Evolutionary conservation across 192 early-diverging fungal genomes (phyloP).

Genomic region (Chytriomyces sp.): DNA sequence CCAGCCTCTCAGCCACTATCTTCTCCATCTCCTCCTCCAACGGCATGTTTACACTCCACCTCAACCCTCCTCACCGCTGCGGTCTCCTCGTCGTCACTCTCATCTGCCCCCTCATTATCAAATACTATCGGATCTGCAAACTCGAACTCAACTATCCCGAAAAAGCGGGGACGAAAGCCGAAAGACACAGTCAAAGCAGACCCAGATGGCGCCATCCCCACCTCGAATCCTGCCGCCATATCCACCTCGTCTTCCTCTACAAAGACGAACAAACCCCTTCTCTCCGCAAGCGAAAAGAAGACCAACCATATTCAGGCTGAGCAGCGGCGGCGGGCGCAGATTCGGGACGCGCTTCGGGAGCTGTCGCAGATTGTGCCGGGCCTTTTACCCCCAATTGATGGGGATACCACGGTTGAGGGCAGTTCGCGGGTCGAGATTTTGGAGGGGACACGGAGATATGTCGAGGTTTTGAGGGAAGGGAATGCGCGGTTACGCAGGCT

Average conservation of each 20-base stretch:
- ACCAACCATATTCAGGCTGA: slow-evolving; percentile 20
- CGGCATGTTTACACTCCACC: neutral
- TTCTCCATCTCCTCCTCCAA: neutral
- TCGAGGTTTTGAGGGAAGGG: neutral
- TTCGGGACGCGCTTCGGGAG: slow-evolving; percentile 16
- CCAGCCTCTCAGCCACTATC: no score
- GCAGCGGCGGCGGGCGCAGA: slow-evolving; percentile 6
- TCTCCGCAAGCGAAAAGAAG: slow-evolving; percentile 10
- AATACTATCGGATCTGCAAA: neutral
- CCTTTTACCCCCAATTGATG: slow-evolving; percentile 8
- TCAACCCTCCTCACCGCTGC: neutral
- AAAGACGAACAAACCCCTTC: neutral
- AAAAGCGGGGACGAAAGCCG: slow-evolving; percentile 17
- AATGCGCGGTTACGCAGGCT: slow-evolving; percentile 1
- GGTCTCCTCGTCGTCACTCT: neutral
- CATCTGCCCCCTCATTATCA: neutral
- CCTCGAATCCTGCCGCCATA: neutral
- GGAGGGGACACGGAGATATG: neutral
- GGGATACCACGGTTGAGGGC: slow-evolving; percentile 1
- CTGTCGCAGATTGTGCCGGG: slow-evolving; percentile 6
- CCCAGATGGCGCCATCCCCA: neutral
- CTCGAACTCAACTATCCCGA: neutral
- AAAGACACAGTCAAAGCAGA: neutral
- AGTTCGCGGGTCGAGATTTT: slow-evolving; percentile 8
- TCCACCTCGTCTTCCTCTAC: neutral